Evolutionary conservation across 140 eudicot genomes (phyloP).

Genomic region (Stevia rebaudiana): DNA sequence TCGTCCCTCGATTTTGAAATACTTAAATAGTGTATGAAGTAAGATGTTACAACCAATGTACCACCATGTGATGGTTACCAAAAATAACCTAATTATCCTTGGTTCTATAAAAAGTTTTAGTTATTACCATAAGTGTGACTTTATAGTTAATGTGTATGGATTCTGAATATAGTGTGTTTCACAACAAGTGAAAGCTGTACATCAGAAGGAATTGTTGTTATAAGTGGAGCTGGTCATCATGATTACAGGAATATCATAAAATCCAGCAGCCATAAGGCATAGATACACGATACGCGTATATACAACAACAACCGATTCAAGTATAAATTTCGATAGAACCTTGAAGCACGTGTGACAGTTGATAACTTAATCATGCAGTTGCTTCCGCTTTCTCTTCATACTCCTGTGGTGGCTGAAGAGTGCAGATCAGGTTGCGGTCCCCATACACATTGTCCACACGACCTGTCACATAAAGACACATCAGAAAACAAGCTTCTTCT

Average conservation of each 20-base stretch:
- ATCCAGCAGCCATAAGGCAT: slow-evolving; percentile 29
- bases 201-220: slow-evolving; percentile 30
- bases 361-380: slow-evolving; percentile 50
- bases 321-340: slow-evolving; percentile 23
- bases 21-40: not conserved
- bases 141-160: not conserved
- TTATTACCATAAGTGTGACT: not conserved
- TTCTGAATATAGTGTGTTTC: slow-evolving; percentile 6
- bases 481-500: not conserved
- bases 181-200: slow-evolving; percentile 26
- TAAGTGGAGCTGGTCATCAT: slow-evolving; percentile 37
- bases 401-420: slow-evolving; percentile 72
- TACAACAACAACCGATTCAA: slow-evolving; percentile 40
- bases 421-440: slow-evolving; percentile 92
- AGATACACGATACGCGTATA: slow-evolving; percentile 32
- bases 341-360: slow-evolving; percentile 1
- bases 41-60: not conserved
- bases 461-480: slow-evolving; percentile 36
- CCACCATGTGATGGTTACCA: not conserved
- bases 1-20: not conserved
- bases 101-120: not conserved
- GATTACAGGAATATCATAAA: slow-evolving; percentile 27
- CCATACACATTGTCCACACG: slow-evolving; percentile 98
- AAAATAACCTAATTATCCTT: not conserved
- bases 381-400: slow-evolving; percentile 84